Base-by-base conservation (phyloP, 768 basidiomycete species). In the Filobasidium wieringae region DNA sequence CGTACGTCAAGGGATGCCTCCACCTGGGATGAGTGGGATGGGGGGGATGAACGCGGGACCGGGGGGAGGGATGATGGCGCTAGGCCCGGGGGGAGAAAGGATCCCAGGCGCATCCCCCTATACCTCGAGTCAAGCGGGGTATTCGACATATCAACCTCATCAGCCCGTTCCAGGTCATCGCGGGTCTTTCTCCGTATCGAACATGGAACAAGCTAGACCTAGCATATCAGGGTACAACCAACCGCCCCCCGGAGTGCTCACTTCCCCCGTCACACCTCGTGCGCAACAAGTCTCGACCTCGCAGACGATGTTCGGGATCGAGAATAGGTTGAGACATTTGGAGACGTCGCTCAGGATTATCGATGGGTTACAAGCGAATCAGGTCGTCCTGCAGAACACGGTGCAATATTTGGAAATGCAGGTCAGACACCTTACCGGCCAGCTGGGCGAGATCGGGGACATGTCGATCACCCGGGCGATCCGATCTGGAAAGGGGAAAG, bases 341-440 rank as follows among this genome's bases (percentile, higher is more conserved):
- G 60, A 61, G 26, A 31, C 15, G 12, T 19, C 55, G 26, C 11
- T 37, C 9, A 26, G 49, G 4, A 36, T 36, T 11, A 37, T 51
- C n/a, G 53, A 60, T 14, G 33, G 32, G 12, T 30, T 60, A 31
- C 45, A 41, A 39, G 33, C 55, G 2, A 45, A 50, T 9, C 50
- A 41, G 19, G 22, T 30, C 19, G 47, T 32, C 6, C 41, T 61
- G 2, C 55, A 57, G 32, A 55, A 53, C 34, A 47, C 55, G 4
- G 55, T 61, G 11, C 47, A 24, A 22, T 47, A 51, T 22, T 51
- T 61, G 7, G 60, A 61, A 57, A 22, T 39, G 34, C 55, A 57
- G 30, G 45, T 56, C 22, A 31, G 58, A 27, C 39, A 36, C 7
- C 22, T 61, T 27, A 49, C 60, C 17, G 41, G 32, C 22, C 49